phyloP scores from a whole-genome alignment of 371 early-diverging fungal species.

The Smittium culicis region DNA sequence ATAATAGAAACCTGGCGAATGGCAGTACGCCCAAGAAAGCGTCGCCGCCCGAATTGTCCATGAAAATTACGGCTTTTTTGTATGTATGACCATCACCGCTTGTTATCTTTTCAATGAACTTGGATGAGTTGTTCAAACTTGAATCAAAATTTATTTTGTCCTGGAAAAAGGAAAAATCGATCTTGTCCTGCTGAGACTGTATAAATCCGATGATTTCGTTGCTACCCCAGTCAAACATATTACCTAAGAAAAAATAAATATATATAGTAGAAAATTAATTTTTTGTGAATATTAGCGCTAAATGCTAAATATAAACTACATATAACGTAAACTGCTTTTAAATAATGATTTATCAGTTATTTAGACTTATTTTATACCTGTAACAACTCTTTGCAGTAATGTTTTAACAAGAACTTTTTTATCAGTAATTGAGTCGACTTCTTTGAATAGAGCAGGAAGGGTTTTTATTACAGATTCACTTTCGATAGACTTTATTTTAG shows the following conservation, averaged over 20 bases:
- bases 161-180: conserved; percentile 40
- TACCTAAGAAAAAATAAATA: conserved; percentile 21
- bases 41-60: conserved; percentile 60
- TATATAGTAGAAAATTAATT: not conserved
- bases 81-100: too few relatives aligned
- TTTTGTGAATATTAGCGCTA: not conserved
- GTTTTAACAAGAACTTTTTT: conserved; percentile 20
- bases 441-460: conserved; percentile 30
- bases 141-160: conserved; percentile 28
- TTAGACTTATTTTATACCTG: conserved; percentile 33
- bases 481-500: conserved; percentile 43
- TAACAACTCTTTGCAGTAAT: conserved; percentile 44
- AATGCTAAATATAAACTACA: not conserved
- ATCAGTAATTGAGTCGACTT: conserved; percentile 30
- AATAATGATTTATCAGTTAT: too few relatives aligned
- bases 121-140: conserved; percentile 28
- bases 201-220: conserved; percentile 37
- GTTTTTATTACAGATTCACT: conserved; percentile 38
- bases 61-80: conserved; percentile 44
- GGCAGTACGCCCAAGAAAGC: conserved; percentile 50
- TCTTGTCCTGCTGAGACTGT: conserved; percentile 22
- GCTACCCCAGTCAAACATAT: conserved; percentile 67
- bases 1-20: too few relatives aligned
- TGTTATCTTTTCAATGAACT: too few relatives aligned
- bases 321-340: too few relatives aligned